These are phyloP conservation scores for Rhinocladiella similis DNA, from an alignment of 2,329 filamentous ascomycete species.

Conservation along the genomic window DNA sequence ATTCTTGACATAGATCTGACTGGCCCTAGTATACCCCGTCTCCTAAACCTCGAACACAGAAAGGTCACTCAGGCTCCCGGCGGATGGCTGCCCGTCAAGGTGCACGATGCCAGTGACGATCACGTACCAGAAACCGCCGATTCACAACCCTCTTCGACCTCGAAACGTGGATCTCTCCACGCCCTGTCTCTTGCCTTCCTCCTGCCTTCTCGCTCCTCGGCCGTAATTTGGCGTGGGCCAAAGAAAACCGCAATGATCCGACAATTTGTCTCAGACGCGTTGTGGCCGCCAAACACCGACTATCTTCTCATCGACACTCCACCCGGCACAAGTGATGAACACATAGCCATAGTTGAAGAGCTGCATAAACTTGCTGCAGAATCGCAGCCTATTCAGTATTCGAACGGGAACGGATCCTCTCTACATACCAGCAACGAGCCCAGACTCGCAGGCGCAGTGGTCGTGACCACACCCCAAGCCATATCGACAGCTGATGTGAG, in stretches of 20 bases:
- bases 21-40: conserved; percentile 91
- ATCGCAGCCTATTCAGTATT: conserved; percentile 20
- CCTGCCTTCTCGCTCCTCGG: conserved; percentile 77
- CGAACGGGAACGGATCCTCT: conserved; percentile 23
- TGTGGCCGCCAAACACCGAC: conserved; percentile 80
- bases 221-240: conserved; percentile 94
- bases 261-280: conserved; percentile 89
- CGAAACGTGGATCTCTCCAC: conserved; percentile 40
- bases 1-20: conserved; percentile 96
- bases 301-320: conserved; percentile 95
- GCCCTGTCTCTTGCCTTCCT: conserved; percentile 96
- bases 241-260: conserved; percentile 99
- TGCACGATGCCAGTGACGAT: conserved; percentile 59
- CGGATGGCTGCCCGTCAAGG: conserved; percentile 86
- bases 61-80: conserved; percentile 90
- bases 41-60: conserved; percentile 83
- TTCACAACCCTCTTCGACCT: not conserved
- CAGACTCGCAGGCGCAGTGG: conserved; percentile 81
- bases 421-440: conserved; percentile 39
- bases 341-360: conserved; percentile 90
- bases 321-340: conserved; percentile 93
- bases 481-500: conserved; percentile 90
- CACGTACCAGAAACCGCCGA: not conserved
- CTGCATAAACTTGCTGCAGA: conserved; percentile 55
- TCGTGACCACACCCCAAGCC: conserved; percentile 95